Percentiles rank a stretch among this genome's conserved stretches.
Evolutionary conservation across 441 rosid genomes (phyloP).

Genomic region (Hypseocharis bilobata): DNA sequence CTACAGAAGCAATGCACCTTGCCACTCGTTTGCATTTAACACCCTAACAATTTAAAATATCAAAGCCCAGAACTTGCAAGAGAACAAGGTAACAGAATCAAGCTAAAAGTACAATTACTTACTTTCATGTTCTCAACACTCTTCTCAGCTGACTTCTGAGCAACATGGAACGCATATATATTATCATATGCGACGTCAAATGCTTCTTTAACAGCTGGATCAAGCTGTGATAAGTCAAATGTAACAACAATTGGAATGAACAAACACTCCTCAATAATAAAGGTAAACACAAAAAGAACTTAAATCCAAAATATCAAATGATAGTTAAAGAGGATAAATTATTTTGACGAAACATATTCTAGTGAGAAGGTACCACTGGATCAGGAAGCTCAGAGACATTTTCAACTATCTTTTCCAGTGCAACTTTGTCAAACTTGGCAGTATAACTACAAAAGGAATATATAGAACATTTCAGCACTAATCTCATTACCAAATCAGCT

Average conservation of each 20-base stretch:
- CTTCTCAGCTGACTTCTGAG: constrained; percentile 59
- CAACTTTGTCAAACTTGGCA: constrained; percentile 68
- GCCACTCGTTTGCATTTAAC: constrained; percentile 81
- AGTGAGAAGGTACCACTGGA: constrained; percentile 49
- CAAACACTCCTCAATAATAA: background rate
- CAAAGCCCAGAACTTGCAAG: background rate
- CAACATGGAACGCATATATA: constrained; percentile 74
- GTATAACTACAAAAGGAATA: constrained; percentile 49
- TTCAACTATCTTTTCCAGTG: constrained; percentile 46
- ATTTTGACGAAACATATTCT: background rate
- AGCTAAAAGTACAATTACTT: constrained; percentile 22
- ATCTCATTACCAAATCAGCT: background rate
- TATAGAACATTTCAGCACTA: background rate
- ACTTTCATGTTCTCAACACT: constrained; percentile 75
- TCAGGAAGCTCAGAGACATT: constrained; percentile 57
- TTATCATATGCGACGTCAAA: constrained; percentile 86
- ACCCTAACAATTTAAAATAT: constrained; percentile 41
- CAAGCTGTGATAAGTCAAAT: constrained; percentile 43
- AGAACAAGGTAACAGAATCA: constrained; percentile 9
- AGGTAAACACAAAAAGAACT: constrained; percentile 6
- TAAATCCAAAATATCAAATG: background rate
- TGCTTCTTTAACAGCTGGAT: constrained; percentile 49
- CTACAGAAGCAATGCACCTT: constrained; percentile 76
- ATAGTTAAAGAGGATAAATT: background rate
- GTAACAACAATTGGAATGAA: background rate